A percentile compares a stretch with the other conserved stretches of the same genome.
These are phyloP conservation scores for Dioscorea zingiberensis DNA, from an alignment of 106 monocot species.

Conservation along the genomic window DNA sequence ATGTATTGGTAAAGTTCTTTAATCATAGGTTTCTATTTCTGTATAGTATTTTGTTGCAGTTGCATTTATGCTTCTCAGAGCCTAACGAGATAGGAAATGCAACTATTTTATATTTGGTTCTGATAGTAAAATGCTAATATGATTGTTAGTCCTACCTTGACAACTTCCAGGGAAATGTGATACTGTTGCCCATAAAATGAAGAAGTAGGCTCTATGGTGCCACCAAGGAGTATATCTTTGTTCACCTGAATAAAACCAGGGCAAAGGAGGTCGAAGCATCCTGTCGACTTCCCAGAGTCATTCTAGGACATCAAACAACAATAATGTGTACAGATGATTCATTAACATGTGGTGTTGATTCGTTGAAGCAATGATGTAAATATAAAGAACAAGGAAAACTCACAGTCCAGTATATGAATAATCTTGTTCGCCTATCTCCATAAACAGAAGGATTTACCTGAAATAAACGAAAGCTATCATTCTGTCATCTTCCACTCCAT, in stretches of 20 bases:
- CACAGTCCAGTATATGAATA: constrained; percentile 36
- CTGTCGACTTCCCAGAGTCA: constrained; percentile 12
- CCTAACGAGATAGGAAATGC: not conserved
- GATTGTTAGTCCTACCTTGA: constrained; percentile 1
- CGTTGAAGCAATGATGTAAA: not conserved
- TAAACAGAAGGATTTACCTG: constrained; percentile 25
- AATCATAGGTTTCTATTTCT: not conserved
- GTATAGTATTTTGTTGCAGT: not conserved
- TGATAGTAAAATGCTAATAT: not conserved
- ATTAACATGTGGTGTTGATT: not conserved
- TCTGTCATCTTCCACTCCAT: not conserved
- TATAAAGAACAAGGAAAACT: not conserved
- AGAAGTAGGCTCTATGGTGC: constrained; percentile 1
- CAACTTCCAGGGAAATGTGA: not conserved
- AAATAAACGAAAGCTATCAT: not conserved
- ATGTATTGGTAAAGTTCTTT: not conserved
- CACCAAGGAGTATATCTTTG: constrained; percentile 16
- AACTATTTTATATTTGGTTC: not conserved
- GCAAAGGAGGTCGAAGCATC: constrained; percentile 31
- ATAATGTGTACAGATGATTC: not conserved
- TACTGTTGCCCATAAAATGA: not conserved
- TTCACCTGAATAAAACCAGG: constrained; percentile 31
- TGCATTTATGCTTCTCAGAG: not conserved
- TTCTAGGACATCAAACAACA: not conserved
- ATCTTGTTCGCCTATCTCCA: constrained; percentile 16